These are phyloP conservation scores for Leishmania guyanensis DNA, from an alignment of 208 protist genomes.

Conservation along the genomic window DNA sequence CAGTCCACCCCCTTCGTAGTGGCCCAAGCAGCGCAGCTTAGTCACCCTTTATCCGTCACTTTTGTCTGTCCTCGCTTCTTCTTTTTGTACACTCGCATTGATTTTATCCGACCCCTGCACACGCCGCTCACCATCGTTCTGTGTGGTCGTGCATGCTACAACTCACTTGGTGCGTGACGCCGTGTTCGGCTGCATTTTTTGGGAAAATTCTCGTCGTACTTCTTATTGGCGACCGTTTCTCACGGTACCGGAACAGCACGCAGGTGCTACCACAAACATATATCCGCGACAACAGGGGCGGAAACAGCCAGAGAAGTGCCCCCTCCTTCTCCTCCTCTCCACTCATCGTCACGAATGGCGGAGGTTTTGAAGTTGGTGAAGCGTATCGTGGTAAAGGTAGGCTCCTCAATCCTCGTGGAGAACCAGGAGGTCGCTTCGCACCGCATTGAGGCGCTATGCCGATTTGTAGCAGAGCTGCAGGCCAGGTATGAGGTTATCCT, in stretches of 20 bases:
- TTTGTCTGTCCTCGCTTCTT: neutral
- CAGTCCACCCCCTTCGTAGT: no score
- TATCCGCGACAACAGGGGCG: neutral
- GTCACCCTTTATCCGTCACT: neutral
- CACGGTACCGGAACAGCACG: neutral
- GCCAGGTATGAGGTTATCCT: slow-evolving; percentile 72
- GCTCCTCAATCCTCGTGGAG: slow-evolving; percentile 61
- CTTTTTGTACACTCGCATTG: neutral
- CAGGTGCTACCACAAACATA: neutral
- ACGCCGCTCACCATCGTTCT: neutral
- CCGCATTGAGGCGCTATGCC: slow-evolving; percentile 60
- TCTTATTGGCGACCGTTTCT: neutral
- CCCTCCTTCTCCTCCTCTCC: neutral
- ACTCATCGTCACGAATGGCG: neutral
- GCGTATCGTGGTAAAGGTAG: slow-evolving; percentile 76
- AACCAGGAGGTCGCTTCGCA: slow-evolving; percentile 42
- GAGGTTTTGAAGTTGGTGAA: slow-evolving; percentile 34
- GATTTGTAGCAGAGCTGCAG: slow-evolving; percentile 53
- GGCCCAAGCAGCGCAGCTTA: neutral
- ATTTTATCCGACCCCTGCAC: no score
- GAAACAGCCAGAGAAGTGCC: neutral
- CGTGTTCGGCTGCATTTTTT: neutral
- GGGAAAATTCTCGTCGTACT: neutral
- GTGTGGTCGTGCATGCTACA: neutral
- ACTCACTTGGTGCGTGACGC: neutral